Conservation (phyloP, 345 rosid species). For the Gossypium longicalyx region DNA sequence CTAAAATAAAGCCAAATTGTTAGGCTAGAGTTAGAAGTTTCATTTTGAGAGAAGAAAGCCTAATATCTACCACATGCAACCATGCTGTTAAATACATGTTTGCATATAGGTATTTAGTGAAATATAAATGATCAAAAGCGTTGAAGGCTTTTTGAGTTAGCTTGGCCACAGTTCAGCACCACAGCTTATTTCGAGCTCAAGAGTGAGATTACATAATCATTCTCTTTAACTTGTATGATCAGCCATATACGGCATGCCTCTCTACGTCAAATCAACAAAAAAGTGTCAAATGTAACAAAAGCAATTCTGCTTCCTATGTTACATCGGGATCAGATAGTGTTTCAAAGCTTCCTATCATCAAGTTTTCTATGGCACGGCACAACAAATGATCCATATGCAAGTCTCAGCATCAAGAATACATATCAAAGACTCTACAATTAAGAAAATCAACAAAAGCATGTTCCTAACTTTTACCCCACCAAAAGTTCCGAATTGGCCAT, state of each 20-base stretch:
- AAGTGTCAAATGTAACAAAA: background rate
- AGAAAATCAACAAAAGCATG: background rate
- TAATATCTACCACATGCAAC: background rate
- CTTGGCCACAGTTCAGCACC: background rate
- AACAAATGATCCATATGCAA: background rate
- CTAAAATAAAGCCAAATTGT: background rate
- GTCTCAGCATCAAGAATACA: background rate
- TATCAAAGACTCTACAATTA: background rate
- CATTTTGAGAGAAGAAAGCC: background rate
- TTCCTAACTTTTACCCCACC: background rate
- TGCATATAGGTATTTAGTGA: background rate
- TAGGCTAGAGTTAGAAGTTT: background rate
- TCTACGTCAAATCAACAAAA: background rate
- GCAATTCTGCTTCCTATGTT: background rate
- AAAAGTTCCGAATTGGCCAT: background rate
- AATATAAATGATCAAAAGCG: background rate
- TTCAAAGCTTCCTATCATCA: slow-evolving; percentile 3
- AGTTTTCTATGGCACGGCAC: background rate
- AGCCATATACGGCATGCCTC: background rate
- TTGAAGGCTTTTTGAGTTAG: background rate
- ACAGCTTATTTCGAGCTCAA: background rate
- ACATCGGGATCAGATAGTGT: background rate
- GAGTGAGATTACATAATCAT: background rate
- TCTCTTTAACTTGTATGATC: background rate
- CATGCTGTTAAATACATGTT: background rate